Percentiles rank a stretch among this genome's conserved stretches.
phyloP scores from a whole-genome alignment of 2,329 filamentous ascomycete genomes.

The Epichloe baconii region DNA sequence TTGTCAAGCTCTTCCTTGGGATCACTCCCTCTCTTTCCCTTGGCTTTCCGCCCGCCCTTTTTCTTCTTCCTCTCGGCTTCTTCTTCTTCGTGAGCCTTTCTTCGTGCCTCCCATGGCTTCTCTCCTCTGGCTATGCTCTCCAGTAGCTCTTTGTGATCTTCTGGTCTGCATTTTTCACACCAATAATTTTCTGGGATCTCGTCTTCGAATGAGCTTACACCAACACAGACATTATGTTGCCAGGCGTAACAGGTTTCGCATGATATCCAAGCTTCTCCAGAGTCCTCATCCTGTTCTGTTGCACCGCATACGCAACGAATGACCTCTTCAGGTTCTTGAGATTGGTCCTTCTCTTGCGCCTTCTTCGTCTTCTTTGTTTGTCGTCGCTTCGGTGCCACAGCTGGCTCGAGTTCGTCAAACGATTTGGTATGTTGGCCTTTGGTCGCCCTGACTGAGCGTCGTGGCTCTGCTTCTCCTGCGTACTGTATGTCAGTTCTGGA shows the following conservation, averaged over 20 bases:
- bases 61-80: slow-evolving; percentile 46
- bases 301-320: slow-evolving; percentile 92
- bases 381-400: slow-evolving; percentile 41
- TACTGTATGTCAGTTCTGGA: slow-evolving; percentile 6
- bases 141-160: slow-evolving; percentile 70
- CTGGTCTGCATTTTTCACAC: slow-evolving; percentile 79
- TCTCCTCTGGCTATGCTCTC: slow-evolving; percentile 68
- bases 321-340: slow-evolving; percentile 51
- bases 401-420: slow-evolving; percentile 58
- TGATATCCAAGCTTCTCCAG: slow-evolving; percentile 85
- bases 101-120: slow-evolving; percentile 69
- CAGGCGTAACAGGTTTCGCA: slow-evolving; percentile 87
- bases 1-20: slow-evolving; percentile 46
- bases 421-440: slow-evolving; percentile 92
- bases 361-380: slow-evolving; percentile 39
- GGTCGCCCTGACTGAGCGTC: slow-evolving; percentile 87
- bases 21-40: slow-evolving; percentile 55
- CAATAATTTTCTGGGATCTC: slow-evolving; percentile 76
- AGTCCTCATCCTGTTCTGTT: slow-evolving; percentile 72
- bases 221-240: slow-evolving; percentile 97
- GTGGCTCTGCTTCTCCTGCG: slow-evolving; percentile 54
- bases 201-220: slow-evolving; percentile 64
- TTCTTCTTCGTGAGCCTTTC: slow-evolving; percentile 49
- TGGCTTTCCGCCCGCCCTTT: slow-evolving; percentile 47
- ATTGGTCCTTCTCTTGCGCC: slow-evolving; percentile 46